phyloP scores from a whole-genome alignment of 1,284 basidiomycete species.

The Mycosarcoma mackinlayi region DNA sequence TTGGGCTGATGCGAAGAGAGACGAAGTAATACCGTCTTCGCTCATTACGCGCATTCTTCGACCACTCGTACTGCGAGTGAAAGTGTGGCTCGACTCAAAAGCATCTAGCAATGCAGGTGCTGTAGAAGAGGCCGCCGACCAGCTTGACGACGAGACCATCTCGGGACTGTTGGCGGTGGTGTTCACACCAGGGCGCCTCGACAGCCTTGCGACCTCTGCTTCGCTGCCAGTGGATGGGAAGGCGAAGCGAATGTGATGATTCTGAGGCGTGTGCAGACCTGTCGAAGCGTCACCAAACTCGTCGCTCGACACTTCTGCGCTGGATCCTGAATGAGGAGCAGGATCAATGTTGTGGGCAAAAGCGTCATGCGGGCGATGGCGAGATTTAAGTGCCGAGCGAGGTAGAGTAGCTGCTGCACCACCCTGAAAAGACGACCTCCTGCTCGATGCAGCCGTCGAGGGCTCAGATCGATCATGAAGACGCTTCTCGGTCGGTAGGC shows the following conservation, averaged over 20 bases:
- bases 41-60: slow-evolving; percentile 51
- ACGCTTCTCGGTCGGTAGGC: slow-evolving; percentile 21
- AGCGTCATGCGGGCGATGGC: slow-evolving; percentile 6
- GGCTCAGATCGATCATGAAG: slow-evolving; percentile 18
- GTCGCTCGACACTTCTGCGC: slow-evolving; percentile 46
- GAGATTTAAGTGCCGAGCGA: slow-evolving; percentile 25
- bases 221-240: slow-evolving; percentile 18
- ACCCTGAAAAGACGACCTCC: slow-evolving; percentile 28
- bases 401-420: slow-evolving; percentile 20
- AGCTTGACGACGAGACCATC: slow-evolving; percentile 12
- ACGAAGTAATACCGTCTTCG: slow-evolving; percentile 40
- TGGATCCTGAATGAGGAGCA: slow-evolving; percentile 25
- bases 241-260: slow-evolving; percentile 5
- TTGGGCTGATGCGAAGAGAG: slow-evolving; percentile 16
- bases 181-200: slow-evolving; percentile 10
- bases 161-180: slow-evolving; percentile 30
- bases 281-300: slow-evolving; percentile 21
- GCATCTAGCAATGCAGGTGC: slow-evolving; percentile 1
- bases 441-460: slow-evolving; percentile 28
- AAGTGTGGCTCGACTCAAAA: slow-evolving; percentile 19
- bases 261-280: slow-evolving; percentile 23
- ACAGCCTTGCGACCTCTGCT: not conserved
- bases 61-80: slow-evolving; percentile 28
- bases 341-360: not conserved
- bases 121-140: slow-evolving; percentile 1